Percentiles rank a stretch among this genome's conserved stretches.
phyloP scores from a whole-genome alignment of 108 stramenopile genomes.

The Nannochloropsis gaditana region DNA sequence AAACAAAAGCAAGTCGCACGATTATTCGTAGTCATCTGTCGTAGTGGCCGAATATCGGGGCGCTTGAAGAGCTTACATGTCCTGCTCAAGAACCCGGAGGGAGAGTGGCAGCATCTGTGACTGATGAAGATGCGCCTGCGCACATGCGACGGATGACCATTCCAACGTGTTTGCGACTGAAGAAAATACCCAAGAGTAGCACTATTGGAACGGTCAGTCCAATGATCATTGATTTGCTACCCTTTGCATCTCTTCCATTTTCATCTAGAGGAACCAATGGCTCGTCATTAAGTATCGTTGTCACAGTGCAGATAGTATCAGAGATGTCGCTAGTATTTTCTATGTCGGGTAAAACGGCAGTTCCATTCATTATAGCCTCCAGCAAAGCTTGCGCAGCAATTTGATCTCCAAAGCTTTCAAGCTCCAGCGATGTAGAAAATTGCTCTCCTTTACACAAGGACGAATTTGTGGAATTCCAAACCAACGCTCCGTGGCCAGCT shows the following conservation, averaged over 20 bases:
- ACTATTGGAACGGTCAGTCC: no score
- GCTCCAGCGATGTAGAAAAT: not conserved
- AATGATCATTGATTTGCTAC: no score
- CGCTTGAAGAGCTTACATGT: no score
- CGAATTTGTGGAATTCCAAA: not conserved
- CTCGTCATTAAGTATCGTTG: not conserved
- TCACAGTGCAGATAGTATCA: conserved; percentile 9
- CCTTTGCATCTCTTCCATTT: not conserved
- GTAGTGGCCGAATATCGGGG: no score
- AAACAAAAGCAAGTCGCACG: no score
- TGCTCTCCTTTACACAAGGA: not conserved
- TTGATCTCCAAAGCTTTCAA: conserved; percentile 17
- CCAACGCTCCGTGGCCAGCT: not conserved
- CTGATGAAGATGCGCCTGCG: no score
- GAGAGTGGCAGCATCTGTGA: no score
- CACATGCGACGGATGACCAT: no score
- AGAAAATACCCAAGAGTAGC: no score
- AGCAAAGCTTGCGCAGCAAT: not conserved
- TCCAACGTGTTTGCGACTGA: no score
- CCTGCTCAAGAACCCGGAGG: no score
- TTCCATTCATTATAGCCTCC: not conserved
- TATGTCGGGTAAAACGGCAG: not conserved
- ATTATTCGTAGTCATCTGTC: no score
- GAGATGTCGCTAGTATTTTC: not conserved
- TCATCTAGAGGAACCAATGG: not conserved